phyloP scores from a whole-genome alignment of 345 rosid genomes.

The Populus deltoides region DNA sequence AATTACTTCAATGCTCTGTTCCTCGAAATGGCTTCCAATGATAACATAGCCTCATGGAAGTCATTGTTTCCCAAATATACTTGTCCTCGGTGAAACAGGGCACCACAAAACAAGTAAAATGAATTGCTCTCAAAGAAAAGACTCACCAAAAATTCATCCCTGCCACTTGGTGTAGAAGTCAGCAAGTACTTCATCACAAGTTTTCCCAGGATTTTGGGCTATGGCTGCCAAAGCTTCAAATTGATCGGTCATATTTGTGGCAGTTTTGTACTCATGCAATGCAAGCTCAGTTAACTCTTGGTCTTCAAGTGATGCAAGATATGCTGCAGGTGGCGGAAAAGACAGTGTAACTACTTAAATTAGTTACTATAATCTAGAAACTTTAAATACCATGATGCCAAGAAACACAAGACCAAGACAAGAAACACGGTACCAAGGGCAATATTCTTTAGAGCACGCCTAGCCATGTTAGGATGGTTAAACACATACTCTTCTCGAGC shows the following conservation, averaged over 20 bases:
- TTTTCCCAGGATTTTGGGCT: slow-evolving; percentile 67
- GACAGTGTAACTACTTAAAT: background rate
- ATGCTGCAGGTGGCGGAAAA: slow-evolving; percentile 43
- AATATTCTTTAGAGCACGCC: slow-evolving; percentile 78
- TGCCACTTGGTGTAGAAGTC: slow-evolving; percentile 93
- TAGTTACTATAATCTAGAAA: background rate
- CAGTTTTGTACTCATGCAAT: slow-evolving; percentile 63
- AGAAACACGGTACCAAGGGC: slow-evolving; percentile 69
- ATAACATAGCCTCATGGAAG: background rate
- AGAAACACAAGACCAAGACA: slow-evolving; percentile 15
- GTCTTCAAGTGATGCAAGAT: slow-evolving; percentile 82
- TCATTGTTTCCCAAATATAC: background rate
- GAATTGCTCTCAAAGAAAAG: background rate
- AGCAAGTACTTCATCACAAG: slow-evolving; percentile 71
- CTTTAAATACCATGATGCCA: background rate
- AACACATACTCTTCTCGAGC: slow-evolving; percentile 70
- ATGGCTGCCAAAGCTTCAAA: slow-evolving; percentile 92
- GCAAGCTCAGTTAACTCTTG: slow-evolving; percentile 52
- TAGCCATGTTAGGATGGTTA: slow-evolving; percentile 79
- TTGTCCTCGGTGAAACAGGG: background rate
- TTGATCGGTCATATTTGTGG: slow-evolving; percentile 91
- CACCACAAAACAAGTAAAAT: background rate
- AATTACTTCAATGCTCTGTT: background rate
- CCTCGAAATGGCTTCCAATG: background rate
- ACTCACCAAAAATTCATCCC: slow-evolving; percentile 70